Evolutionary conservation across 805 yeast species (phyloP).

Genomic region (Priceomyces haplophilus): DNA sequence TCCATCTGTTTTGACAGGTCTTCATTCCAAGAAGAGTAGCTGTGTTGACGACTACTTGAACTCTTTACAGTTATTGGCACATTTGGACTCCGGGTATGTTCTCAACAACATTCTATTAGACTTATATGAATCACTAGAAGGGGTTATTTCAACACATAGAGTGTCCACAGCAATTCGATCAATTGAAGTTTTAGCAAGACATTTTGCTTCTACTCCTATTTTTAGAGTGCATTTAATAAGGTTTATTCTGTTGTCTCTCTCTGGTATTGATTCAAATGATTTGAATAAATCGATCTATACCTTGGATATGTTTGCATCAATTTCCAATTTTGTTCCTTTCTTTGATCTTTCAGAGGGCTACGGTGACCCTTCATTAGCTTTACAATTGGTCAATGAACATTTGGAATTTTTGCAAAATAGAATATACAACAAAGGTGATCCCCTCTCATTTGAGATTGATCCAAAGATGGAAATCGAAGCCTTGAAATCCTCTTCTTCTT

Average conservation of each 20-base stretch:
- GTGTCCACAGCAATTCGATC: slow-evolving; percentile 68
- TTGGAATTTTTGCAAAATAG: slow-evolving; percentile 50
- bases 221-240: slow-evolving; percentile 79
- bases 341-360: slow-evolving; percentile 51
- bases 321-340: slow-evolving; percentile 72
- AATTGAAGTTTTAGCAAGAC: slow-evolving; percentile 62
- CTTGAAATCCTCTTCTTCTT: slow-evolving; percentile 67
- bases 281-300: slow-evolving; percentile 67
- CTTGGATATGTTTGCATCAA: slow-evolving; percentile 63
- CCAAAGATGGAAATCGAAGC: slow-evolving; percentile 51
- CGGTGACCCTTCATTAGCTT: slow-evolving; percentile 33
- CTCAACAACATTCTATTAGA: slow-evolving; percentile 60
- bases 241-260: slow-evolving; percentile 62
- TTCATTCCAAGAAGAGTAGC: slow-evolving; percentile 68
- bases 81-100: slow-evolving; percentile 53
- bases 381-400: slow-evolving; percentile 65
- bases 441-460: slow-evolving; percentile 36
- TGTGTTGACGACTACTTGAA: slow-evolving; percentile 57
- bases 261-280: slow-evolving; percentile 89
- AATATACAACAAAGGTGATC: slow-evolving; percentile 26
- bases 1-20: slow-evolving; percentile 60
- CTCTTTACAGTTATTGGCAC: slow-evolving; percentile 61
- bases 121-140: slow-evolving; percentile 71
- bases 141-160: slow-evolving; percentile 75
- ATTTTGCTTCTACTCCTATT: slow-evolving; percentile 58